Evolutionary conservation across 2,329 filamentous ascomycete genomes (phyloP).

Genomic region (Botrytis fragariae): DNA sequence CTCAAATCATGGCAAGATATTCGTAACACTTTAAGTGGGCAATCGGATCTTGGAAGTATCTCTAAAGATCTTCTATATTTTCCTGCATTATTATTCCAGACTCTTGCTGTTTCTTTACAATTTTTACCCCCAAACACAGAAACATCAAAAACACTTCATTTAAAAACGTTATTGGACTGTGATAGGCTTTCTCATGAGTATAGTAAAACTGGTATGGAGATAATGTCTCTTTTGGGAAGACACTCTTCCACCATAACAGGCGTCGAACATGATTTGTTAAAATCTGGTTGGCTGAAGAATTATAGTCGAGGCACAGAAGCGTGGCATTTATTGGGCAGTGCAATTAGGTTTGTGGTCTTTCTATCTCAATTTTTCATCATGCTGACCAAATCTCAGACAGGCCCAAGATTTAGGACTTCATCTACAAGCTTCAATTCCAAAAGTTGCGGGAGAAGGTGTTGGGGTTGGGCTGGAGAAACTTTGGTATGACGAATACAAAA

Average conservation of each 20-base stretch:
- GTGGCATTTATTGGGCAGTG: conserved; percentile 22
- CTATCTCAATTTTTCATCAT: not conserved
- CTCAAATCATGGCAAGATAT: conserved; percentile 16
- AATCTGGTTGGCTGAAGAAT: conserved; percentile 25
- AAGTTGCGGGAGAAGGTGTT: not conserved
- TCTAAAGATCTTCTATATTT: conserved; percentile 23
- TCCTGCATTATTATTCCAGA: conserved; percentile 24
- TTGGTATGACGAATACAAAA: conserved; percentile 24
- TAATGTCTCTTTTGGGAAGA: conserved; percentile 22
- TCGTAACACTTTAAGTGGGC: not conserved
- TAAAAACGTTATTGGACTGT: conserved; percentile 4
- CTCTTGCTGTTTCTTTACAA: conserved; percentile 23
- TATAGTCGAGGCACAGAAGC: conserved; percentile 23
- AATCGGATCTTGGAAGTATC: conserved; percentile 8
- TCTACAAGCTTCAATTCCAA: conserved; percentile 7
- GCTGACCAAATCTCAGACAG: conserved; percentile 16
- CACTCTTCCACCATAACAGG: conserved; percentile 19
- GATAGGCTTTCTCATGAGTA: conserved; percentile 21
- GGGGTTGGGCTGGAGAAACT: conserved; percentile 12
- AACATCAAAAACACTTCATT: conserved; percentile 4
- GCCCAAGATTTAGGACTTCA: conserved; percentile 23
- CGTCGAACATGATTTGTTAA: conserved; percentile 24
- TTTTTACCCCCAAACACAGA: conserved; percentile 19
- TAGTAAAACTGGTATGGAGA: conserved; percentile 21
- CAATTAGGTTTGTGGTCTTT: conserved; percentile 12